Evolutionary conservation across 352 stramenopile genomes (phyloP), one percentile per base, ranked within the genome.

Genomic region (Phytophthora podocarpi): DNA sequence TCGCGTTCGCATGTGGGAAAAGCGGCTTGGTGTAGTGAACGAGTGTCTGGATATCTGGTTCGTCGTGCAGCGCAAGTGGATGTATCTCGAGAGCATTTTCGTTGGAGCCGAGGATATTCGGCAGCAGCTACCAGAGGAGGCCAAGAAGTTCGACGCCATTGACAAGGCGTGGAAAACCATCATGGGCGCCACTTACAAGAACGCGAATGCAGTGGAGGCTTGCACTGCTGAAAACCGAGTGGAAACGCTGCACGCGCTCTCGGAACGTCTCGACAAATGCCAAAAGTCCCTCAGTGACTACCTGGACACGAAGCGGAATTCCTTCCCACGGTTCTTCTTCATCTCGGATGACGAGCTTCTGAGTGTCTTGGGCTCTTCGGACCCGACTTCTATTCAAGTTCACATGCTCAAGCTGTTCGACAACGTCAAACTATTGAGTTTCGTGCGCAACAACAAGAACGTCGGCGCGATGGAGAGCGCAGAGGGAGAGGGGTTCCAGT

Each of bases 341-440:
- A 98, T 98, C 57, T 98, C 92, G 0, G 91, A 98, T 47, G 93
- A 98, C 51, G 93, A 98, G 39, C 55, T 98, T 4, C 71, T 98
- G 12, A 96, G 83, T 45, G 91, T 98, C 18, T 72, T 98, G 2
- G 92, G 93, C 0, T 97, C 87, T 0, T 96, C 89, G 0, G 93
- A 98, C 54, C 93, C 93, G 4, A 96, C 85, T 0, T 97, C 89
- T 0, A 97, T 97, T 35, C 91, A 97, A 79, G 84, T 97, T 0
- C 94, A 98, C 67, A 96, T 98, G 82, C 88, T 98, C 30, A 98
- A 98, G 68, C 85, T 98, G 1, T 98, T 98, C 58, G 93, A 98
- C 71, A 98, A 98, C 34, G 93, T 98, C 18, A 98, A 98, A 59
- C 24, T 90, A 28, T 65, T 98, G 5, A 85, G 72, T 3, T 98